These are phyloP conservation scores for Trichosporon ovoides DNA, from an alignment of 1,284 basidiomycete genomes.

Conservation along the genomic window DNA sequence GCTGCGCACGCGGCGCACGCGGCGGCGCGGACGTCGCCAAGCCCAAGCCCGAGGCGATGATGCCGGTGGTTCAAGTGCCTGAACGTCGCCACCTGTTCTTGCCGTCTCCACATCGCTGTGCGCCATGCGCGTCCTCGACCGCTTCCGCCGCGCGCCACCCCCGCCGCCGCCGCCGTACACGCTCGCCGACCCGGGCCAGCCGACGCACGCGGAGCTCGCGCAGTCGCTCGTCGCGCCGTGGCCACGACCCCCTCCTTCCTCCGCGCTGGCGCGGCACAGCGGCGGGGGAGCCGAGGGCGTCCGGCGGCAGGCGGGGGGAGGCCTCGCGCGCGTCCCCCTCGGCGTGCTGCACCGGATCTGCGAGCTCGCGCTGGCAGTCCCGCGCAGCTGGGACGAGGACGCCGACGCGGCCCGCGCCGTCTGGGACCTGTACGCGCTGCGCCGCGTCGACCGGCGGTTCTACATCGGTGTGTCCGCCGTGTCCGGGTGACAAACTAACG, in stretches of 20 bases:
- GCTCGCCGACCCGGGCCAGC: not conserved
- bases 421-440: slow-evolving; percentile 31
- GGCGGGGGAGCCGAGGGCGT: not conserved
- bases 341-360: slow-evolving; percentile 35
- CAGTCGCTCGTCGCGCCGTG: not conserved
- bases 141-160: not conserved
- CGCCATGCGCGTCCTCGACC: not conserved
- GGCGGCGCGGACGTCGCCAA: not conserved
- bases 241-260: not conserved
- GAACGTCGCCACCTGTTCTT: not conserved
- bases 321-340: slow-evolving; percentile 25
- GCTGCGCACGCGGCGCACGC: too few species aligned
- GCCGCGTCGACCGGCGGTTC: slow-evolving; percentile 37
- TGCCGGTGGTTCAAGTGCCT: not conserved
- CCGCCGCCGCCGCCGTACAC: not conserved
- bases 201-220: not conserved
- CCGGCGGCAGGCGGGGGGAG: not conserved
- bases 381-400: slow-evolving; percentile 28
- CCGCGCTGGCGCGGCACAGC: too few species aligned
- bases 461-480: slow-evolving; percentile 30
- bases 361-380: slow-evolving; percentile 31
- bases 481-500: not conserved
- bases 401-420: slow-evolving; percentile 34
- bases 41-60: too few species aligned
- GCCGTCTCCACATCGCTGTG: not conserved